phyloP scores from a whole-genome alignment of 73 alveolate species.

The Paraurostyla sp. region DNA sequence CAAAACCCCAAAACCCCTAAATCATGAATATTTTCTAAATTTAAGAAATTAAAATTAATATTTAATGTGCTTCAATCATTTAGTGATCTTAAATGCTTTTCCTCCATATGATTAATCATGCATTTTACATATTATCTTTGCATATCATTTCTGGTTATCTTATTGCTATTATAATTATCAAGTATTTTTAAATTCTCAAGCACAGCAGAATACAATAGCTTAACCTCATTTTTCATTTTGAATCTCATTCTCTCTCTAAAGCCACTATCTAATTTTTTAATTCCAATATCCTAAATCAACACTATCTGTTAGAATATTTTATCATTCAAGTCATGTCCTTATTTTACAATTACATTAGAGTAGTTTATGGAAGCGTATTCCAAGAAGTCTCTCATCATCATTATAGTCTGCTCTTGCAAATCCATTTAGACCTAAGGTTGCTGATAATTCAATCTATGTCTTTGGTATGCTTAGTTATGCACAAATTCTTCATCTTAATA shows the following conservation, averaged over 20 bases:
- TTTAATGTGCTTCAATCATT: too few relatives aligned
- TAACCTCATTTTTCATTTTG: background rate
- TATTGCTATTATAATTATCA: background rate
- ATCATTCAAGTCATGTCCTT: background rate
- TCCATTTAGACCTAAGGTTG: background rate
- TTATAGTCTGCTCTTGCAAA: background rate
- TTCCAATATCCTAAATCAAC: background rate
- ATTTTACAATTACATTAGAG: background rate
- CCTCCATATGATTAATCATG: conserved; percentile 1
- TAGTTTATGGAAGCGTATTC: conserved; percentile 10
- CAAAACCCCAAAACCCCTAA: too few relatives aligned
- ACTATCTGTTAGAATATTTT: background rate
- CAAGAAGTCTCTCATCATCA: background rate
- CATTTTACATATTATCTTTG: background rate
- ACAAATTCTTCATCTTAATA: conserved; percentile 10
- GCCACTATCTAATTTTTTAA: background rate
- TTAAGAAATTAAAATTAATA: too few relatives aligned
- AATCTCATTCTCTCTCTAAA: conserved; percentile 30
- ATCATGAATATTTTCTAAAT: too few relatives aligned
- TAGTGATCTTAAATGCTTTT: background rate
- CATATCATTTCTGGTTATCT: conserved; percentile 12
- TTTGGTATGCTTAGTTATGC: background rate
- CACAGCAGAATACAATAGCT: background rate
- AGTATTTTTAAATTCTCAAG: background rate
- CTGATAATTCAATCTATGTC: background rate